These are phyloP conservation scores for Daldinia decipiens DNA, from an alignment of 495 filamentous ascomycete genomes.

Conservation along the genomic window DNA sequence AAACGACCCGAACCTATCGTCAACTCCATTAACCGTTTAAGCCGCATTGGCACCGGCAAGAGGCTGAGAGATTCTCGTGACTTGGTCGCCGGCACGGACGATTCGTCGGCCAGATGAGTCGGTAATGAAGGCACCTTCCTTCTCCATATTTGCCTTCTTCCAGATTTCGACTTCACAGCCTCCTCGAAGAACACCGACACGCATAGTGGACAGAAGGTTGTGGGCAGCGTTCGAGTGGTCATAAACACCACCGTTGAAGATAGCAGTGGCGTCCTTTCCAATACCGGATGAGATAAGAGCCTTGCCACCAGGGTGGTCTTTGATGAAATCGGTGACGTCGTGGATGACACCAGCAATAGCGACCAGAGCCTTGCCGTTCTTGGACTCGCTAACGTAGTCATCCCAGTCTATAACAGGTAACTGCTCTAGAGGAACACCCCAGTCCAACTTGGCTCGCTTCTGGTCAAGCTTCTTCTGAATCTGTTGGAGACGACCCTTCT, in stretches of 20 bases:
- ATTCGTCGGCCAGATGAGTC: slow-evolving; percentile 85
- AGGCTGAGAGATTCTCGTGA: slow-evolving; percentile 83
- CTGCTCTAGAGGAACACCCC: slow-evolving; percentile 93
- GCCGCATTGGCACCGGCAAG: slow-evolving; percentile 78
- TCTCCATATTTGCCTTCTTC: slow-evolving; percentile 93
- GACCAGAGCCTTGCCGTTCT: slow-evolving; percentile 87
- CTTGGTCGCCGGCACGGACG: slow-evolving; percentile 88
- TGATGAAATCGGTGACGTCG: slow-evolving; percentile 94
- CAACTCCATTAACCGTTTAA: slow-evolving; percentile 47
- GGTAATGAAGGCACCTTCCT: slow-evolving; percentile 80
- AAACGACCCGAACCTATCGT: neutral
- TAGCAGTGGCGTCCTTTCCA: slow-evolving; percentile 97
- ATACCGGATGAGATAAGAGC: slow-evolving; percentile 91
- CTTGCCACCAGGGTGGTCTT: slow-evolving; percentile 96
- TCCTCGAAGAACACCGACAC: slow-evolving; percentile 94
- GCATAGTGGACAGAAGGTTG: slow-evolving; percentile 96
- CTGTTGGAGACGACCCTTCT: slow-evolving; percentile 98
- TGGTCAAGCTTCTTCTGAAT: slow-evolving; percentile 99
- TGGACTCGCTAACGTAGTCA: slow-evolving; percentile 87
- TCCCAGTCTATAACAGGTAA: slow-evolving; percentile 98
- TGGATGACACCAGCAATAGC: slow-evolving; percentile 95
- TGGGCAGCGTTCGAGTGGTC: slow-evolving; percentile 97
- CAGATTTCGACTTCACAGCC: slow-evolving; percentile 99
- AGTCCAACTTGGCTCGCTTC: slow-evolving; percentile 90
- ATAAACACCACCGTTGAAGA: slow-evolving; percentile 99